Evolutionary conservation across 176 grass and related monocot genomes (phyloP).

Genomic region (Stipa capillata): DNA sequence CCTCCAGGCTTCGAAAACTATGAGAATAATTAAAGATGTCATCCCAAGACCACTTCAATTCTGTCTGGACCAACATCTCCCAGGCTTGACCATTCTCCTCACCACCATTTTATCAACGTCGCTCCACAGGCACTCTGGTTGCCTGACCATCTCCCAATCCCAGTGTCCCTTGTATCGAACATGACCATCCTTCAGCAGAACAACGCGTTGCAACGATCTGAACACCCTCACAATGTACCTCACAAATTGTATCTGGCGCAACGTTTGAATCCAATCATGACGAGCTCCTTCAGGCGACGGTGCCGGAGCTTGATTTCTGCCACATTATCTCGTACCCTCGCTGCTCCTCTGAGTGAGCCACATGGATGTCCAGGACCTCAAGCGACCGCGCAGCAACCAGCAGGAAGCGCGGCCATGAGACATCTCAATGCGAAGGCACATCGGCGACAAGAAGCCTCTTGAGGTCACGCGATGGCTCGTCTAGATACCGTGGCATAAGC

Average conservation of each 20-base stretch:
- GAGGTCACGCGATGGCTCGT: background rate
- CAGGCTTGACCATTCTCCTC: background rate
- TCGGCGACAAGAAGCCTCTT: background rate
- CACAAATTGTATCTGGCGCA: background rate
- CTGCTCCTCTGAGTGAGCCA: background rate
- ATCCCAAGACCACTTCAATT: background rate
- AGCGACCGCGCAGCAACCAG: background rate
- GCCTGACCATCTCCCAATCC: background rate
- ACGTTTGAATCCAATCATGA: background rate
- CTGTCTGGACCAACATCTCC: background rate
- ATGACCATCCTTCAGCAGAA: no score
- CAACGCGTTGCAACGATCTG: background rate
- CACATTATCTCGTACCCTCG: background rate
- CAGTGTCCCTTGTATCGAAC: background rate
- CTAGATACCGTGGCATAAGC: background rate
- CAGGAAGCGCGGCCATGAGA: background rate
- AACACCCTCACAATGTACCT: background rate
- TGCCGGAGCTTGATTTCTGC: background rate
- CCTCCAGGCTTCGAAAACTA: no score
- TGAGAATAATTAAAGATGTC: no score
- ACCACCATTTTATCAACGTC: background rate
- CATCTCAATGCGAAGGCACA: background rate
- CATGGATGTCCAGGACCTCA: conserved; percentile 3
- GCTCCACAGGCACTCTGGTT: background rate
- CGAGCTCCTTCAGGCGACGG: background rate